Conservation (phyloP, 2,329 filamentous ascomycete species). For the Neonectria sp. region DNA sequence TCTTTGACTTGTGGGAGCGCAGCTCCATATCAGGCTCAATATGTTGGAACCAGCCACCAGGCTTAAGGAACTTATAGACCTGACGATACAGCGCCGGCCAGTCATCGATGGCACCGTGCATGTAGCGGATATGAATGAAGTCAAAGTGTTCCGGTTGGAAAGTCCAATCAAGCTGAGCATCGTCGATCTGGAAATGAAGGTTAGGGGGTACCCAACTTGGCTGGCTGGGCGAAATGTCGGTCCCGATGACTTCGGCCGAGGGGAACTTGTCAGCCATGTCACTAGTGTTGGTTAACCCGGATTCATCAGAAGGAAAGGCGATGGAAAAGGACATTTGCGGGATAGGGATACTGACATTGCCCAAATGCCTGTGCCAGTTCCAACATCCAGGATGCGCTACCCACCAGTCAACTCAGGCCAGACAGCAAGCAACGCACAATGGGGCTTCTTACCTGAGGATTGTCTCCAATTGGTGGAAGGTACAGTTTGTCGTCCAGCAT, state of each 20-base stretch:
- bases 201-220: constrained; percentile 26
- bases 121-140: constrained; percentile 37
- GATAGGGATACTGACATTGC: constrained; percentile 18
- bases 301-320: accelerated
- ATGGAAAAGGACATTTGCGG: not conserved
- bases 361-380: constrained; percentile 34
- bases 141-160: constrained; percentile 31
- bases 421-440: accelerated
- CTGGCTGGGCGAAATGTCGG: constrained; percentile 29
- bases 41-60: constrained; percentile 38
- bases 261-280: constrained; percentile 36
- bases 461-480: constrained; percentile 21
- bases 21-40: constrained; percentile 35
- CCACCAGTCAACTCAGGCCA: not conserved
- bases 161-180: constrained; percentile 30
- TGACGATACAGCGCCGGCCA: constrained; percentile 34
- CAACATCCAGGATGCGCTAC: constrained; percentile 30
- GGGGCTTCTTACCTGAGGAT: constrained; percentile 18
- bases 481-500: constrained; percentile 36
- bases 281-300: not conserved
- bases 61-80: constrained; percentile 31
- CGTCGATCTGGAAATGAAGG: constrained; percentile 31
- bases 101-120: constrained; percentile 36
- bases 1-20: constrained; percentile 28
- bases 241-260: constrained; percentile 28